Conservation (phyloP, 129 eudicot genomes). For the Arctium minus region DNA sequence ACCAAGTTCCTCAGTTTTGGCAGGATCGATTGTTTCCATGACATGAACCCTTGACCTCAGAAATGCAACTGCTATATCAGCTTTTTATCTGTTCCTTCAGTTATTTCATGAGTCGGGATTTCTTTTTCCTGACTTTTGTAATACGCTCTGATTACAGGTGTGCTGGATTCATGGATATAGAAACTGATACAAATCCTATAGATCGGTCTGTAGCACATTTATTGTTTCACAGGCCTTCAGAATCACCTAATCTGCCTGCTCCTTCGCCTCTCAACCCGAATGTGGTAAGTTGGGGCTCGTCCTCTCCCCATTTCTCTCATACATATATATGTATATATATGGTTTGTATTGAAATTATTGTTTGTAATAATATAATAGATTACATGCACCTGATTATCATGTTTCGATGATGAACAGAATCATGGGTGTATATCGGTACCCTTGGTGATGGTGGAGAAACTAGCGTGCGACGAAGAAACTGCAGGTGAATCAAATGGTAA, state of each 20-base stretch:
- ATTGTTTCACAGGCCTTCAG: slow-evolving; percentile 81
- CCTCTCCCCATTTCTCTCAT: not conserved
- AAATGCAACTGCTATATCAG: too few relatives aligned
- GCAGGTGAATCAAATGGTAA: slow-evolving; percentile 37
- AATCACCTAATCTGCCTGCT: slow-evolving; percentile 37
- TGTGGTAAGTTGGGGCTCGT: slow-evolving; percentile 13
- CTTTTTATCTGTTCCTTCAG: not conserved
- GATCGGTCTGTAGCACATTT: slow-evolving; percentile 95
- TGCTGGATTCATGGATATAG: slow-evolving; percentile 68
- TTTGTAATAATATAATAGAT: not conserved
- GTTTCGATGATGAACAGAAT: slow-evolving; percentile 38
- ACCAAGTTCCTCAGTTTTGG: too few relatives aligned
- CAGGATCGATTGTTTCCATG: not conserved
- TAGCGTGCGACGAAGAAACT: slow-evolving; percentile 38
- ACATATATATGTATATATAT: not conserved
- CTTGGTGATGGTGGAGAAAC: slow-evolving; percentile 32
- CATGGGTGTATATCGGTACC: slow-evolving; percentile 25
- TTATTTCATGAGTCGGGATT: not conserved
- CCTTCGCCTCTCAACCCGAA: slow-evolving; percentile 28
- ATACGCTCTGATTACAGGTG: slow-evolving; percentile 27
- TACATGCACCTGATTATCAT: not conserved
- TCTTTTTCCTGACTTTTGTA: not conserved
- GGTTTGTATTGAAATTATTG: not conserved
- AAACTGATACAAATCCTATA: slow-evolving; percentile 86
- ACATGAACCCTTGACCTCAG: not conserved